phyloP scores from a whole-genome alignment of 306 rosid species.

The Medicago lupulina region DNA sequence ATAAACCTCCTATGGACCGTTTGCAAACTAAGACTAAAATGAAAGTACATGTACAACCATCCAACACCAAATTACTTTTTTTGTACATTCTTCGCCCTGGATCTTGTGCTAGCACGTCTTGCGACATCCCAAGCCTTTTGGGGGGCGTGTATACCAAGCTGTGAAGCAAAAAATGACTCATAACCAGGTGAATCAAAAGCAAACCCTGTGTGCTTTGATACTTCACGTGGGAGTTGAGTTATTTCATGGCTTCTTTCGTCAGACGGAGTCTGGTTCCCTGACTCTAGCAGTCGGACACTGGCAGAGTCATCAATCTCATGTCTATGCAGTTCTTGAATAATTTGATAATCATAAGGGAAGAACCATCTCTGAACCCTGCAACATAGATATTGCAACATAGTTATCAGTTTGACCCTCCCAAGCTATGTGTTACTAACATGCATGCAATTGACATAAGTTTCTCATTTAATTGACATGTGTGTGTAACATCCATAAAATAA shows the following conservation, averaged over 20 bases:
- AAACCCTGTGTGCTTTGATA: constrained; percentile 89
- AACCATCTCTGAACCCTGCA: constrained; percentile 93
- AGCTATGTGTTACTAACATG: constrained; percentile 13
- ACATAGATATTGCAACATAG: constrained; percentile 2
- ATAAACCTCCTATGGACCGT: constrained; percentile 54
- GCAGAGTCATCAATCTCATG: constrained; percentile 65
- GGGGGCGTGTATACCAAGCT: constrained; percentile 76
- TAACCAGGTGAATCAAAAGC: constrained; percentile 96
- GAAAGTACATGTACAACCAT: constrained; percentile 54
- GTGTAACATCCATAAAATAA: neutral
- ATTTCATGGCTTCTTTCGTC: constrained; percentile 79
- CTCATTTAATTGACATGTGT: neutral
- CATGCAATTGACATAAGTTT: constrained; percentile 23
- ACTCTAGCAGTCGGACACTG: constrained; percentile 61
- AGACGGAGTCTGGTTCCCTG: constrained; percentile 60
- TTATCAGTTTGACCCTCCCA: neutral
- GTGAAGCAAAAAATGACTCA: constrained; percentile 90
- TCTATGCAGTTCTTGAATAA: constrained; percentile 84
- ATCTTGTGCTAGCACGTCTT: constrained; percentile 79
- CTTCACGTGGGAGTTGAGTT: constrained; percentile 75
- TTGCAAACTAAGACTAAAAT: constrained; percentile 43
- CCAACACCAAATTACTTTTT: constrained; percentile 53
- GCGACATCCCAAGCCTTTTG: constrained; percentile 99
- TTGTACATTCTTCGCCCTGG: constrained; percentile 49
- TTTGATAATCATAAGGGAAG: constrained; percentile 92